phyloP scores from a whole-genome alignment of 139 green algal species.

The Chlorella vulgaris region DNA sequence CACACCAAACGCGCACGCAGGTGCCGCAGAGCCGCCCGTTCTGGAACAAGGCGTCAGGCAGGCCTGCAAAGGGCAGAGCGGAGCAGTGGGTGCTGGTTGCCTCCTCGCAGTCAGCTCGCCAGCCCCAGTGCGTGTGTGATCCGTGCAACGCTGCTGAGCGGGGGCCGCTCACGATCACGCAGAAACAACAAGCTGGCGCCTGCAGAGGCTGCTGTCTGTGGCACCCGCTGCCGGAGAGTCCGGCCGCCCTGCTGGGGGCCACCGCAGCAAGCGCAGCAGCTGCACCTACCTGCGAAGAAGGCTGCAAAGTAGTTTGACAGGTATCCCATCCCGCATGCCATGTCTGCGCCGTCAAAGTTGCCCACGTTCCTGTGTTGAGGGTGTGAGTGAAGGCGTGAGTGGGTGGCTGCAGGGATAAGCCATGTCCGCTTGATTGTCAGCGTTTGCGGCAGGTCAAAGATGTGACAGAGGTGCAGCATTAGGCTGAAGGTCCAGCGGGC shows the following conservation, averaged over 20 bases:
- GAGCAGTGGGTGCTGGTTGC: not conserved
- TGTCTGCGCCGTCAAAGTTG: slow-evolving; percentile 22
- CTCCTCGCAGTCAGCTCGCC: not conserved
- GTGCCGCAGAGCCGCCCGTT: slow-evolving; percentile 24
- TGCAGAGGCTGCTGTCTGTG: too few relatives aligned
- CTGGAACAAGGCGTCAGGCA: slow-evolving; percentile 14
- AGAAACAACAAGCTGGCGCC: too few relatives aligned
- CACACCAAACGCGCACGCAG: slow-evolving; percentile 37
- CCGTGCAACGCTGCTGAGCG: too few relatives aligned
- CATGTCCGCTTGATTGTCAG: not conserved
- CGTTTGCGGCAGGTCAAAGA: too few relatives aligned
- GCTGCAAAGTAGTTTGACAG: slow-evolving; percentile 33
- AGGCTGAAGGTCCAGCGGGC: too few relatives aligned
- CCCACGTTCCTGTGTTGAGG: slow-evolving; percentile 13
- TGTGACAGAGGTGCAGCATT: too few relatives aligned
- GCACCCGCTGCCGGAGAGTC: too few relatives aligned
- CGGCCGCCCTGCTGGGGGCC: too few relatives aligned
- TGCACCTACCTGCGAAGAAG: slow-evolving; percentile 18
- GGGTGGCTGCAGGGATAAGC: not conserved
- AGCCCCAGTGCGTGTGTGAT: not conserved
- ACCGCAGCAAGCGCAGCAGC: not conserved
- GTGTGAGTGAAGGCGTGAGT: not conserved
- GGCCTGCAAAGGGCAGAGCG: not conserved
- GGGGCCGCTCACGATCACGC: too few relatives aligned
- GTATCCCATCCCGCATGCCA: slow-evolving; percentile 42